phyloP scores from a whole-genome alignment of 2,329 filamentous ascomycete species.

The Ceratocystis papillata region DNA sequence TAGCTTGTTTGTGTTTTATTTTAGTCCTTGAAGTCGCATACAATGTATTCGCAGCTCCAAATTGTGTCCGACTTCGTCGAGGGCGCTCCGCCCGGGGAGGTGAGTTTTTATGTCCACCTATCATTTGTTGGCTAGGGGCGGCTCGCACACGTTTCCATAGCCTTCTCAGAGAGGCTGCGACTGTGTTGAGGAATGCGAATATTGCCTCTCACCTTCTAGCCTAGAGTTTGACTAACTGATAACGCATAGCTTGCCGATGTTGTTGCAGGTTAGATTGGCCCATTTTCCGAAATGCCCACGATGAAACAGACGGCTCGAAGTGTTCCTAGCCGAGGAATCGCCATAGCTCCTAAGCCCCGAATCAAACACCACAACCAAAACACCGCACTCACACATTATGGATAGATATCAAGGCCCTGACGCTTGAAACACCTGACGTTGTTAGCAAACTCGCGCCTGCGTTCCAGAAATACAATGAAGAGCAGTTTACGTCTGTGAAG shows the following conservation, averaged over 20 bases:
- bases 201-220: neutral
- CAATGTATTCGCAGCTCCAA: constrained; percentile 21
- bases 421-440: constrained; percentile 56
- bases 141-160: neutral
- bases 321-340: neutral
- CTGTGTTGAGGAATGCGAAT: neutral
- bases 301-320: neutral
- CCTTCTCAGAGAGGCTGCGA: constrained; percentile 17
- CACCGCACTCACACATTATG: constrained; percentile 10
- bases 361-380: neutral
- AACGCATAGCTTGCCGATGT: constrained; percentile 23
- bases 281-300: neutral
- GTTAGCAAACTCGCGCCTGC: constrained; percentile 66
- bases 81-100: constrained; percentile 23
- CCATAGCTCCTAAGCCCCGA: neutral
- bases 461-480: constrained; percentile 91
- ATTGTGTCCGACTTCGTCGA: constrained; percentile 23
- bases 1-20: neutral
- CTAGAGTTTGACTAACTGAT: constrained; percentile 16
- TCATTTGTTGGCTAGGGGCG: neutral
- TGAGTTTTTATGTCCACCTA: constrained; percentile 11
- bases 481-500: constrained; percentile 81
- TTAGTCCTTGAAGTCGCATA: neutral
- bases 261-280: constrained; percentile 23
- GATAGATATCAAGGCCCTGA: constrained; percentile 80